Conservation (phyloP, 345 rosid genomes). For the Hibiscus trionum region DNA sequence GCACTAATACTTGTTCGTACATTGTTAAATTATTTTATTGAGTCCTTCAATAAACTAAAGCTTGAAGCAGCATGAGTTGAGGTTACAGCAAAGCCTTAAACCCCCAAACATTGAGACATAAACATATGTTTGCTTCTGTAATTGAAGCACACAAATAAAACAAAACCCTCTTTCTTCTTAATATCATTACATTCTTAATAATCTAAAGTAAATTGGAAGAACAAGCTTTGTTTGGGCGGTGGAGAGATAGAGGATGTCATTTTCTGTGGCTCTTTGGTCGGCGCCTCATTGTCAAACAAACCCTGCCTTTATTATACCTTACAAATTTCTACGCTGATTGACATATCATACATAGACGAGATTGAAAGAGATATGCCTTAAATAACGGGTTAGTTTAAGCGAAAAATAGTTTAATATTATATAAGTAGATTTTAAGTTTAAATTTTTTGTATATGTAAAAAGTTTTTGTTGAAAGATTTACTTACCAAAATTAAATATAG, state of each 20-base stretch:
- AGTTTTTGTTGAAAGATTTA: too few relatives aligned
- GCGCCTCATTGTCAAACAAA: conserved; percentile 18
- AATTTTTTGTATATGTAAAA: too few relatives aligned
- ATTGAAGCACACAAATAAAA: conserved; percentile 5
- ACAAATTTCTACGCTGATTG: neutral
- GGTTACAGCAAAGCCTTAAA: conserved; percentile 7
- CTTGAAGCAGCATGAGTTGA: neutral
- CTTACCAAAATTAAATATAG: too few relatives aligned
- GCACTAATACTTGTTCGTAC: neutral
- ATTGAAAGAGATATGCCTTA: too few relatives aligned
- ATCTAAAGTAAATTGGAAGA: neutral
- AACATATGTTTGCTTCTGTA: conserved; percentile 9
- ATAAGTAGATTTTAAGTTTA: too few relatives aligned
- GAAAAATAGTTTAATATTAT: too few relatives aligned
- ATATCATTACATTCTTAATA: neutral
- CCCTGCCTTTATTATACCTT: neutral
- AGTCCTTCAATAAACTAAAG: neutral
- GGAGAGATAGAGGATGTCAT: conserved; percentile 17
- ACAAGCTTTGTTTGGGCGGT: conserved; percentile 44
- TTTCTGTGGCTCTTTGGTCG: conserved; percentile 14
- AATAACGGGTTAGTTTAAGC: too few relatives aligned
- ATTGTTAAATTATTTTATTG: neutral
- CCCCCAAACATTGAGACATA: neutral
- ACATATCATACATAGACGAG: neutral
- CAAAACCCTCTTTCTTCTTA: neutral